Base-by-base conservation (phyloP, 257 asterid species). In the Voacanga thouarsii region DNA sequence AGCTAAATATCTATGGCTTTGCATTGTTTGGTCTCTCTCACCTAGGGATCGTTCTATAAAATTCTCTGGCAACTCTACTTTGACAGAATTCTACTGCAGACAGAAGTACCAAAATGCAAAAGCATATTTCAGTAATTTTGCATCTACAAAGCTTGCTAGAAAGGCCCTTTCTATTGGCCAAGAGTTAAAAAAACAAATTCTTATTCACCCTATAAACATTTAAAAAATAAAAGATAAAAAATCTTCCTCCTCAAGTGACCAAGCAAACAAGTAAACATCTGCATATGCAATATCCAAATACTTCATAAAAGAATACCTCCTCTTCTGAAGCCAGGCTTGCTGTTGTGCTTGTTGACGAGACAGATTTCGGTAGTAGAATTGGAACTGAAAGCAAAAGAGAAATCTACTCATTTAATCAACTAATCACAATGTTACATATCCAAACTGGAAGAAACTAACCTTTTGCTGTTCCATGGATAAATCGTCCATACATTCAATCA, bases 401-500 rank as follows among this genome's bases (percentile, higher is more conserved):
- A 72, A 12, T 26, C 43, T 21, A 55, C 41, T 76, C 66, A 80
- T 39, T 77, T 56, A 23, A 75, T 37, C 51, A 33, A 70, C 63
- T 41, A 77, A 66, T 43, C 30, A 84, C 61, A 53, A 37, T 18
- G 45, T 53, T 55, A 15, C 63, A 55, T 82, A 79, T 7, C 30
- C 79, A 72, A 37, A 37, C 44, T 33, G 78, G n/a, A 61, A 21
- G 59, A 50, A 72, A 51, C 89, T 37, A 69, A 93, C 99, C 96
- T 93, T 92, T 49, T 93, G 98, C 73, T 96, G 99, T 78, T 96
- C 98, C 96, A 85, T 89, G 33, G 97, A 89, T 85, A 93, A 89
- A 85, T 96, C 97, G 87, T 96, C 99, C 99, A 96, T 93, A 86
- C 99, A 96, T 80, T 92, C 99, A 80, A 89, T 87, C 78, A 96